Base-by-base conservation (phyloP, 2,329 filamentous ascomycete genomes). In the Stagonosporopsis cucurbitacearum region DNA sequence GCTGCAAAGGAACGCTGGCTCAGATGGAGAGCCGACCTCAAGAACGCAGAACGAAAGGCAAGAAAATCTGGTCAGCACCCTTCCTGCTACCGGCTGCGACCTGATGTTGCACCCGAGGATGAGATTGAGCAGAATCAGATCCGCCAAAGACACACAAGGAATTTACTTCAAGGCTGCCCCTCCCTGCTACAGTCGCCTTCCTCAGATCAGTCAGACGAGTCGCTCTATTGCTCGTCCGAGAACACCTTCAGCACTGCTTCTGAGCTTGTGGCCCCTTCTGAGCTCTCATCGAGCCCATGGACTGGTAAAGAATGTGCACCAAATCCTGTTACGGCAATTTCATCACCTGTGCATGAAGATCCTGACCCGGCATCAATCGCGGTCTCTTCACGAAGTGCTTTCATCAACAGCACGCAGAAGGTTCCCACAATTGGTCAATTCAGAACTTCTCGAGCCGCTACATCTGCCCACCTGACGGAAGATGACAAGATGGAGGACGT, bases 1-100 rank as follows among this genome's bases (percentile, higher is more conserved):
- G 89, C 87, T 60, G 90, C 95, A 17, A 82, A 83, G 59, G 89
- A 95, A 55, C 88, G 95, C 37, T 98, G 89, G 79, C 70, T 86
- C 40, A 86, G 87, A 56, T 99, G 95, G 95, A 81, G 78, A 53
- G 69, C 76, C 32, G 93, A 96, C 65, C 80, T 97, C 25, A 81
- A 82, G 62, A 81, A 82, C 52, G 88, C 85, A 12, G 85, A 87
- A 59, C 75, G 76, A 53, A 76, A 82, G 73, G 75, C 70, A 19
- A 69, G 59, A 22, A 73, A 74, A 36, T 61, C 67, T 20, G 62
- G 69, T 9, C 58, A 59, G 25, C 67, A 68, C 33, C 66, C 67
- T 5, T 66, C 70, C 1, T 64, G 60, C 36, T 74, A 67, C 64
- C 70, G 61, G 40, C 55, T 72, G 25, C 58, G 63, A 30, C 49